Evolutionary conservation across 352 stramenopile genomes (phyloP).

Genomic region (Phytophthora sp.): DNA sequence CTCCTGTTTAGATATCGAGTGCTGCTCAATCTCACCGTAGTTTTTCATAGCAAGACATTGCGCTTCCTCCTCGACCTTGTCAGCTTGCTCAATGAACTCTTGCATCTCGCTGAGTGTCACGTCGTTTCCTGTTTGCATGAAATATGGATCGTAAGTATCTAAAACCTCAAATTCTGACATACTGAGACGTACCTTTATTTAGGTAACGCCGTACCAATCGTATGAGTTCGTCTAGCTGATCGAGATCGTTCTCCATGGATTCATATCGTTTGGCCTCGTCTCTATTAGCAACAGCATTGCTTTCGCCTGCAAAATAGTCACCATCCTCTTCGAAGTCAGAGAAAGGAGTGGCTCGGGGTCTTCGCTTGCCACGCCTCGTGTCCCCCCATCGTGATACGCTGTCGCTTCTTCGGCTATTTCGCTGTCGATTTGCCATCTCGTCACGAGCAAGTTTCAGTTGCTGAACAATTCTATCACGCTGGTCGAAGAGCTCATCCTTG

Average conservation of each 20-base stretch:
- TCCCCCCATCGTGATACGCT: not conserved
- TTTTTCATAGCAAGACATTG: conserved; percentile 64
- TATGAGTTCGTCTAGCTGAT: conserved; percentile 59
- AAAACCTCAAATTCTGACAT: not conserved
- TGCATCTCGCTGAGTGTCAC: conserved; percentile 53
- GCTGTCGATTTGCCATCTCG: conserved; percentile 33
- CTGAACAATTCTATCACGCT: conserved; percentile 49
- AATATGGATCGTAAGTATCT: not conserved
- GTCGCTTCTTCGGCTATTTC: conserved; percentile 3
- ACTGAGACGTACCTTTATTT: conserved; percentile 42
- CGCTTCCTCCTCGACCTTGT: conserved; percentile 46
- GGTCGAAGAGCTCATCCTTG: conserved; percentile 57
- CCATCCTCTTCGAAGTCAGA: conserved; percentile 18
- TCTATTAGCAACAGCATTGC: not conserved
- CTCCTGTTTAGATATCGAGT: not conserved
- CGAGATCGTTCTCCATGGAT: conserved; percentile 59
- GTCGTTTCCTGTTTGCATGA: conserved; percentile 34
- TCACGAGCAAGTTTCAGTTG: conserved; percentile 40
- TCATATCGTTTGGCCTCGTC: conserved; percentile 43
- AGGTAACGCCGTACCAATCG: conserved; percentile 46
- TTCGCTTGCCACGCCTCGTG: conserved; percentile 2
- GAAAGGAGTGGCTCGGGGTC: conserved; percentile 9
- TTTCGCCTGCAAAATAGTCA: conserved; percentile 18
- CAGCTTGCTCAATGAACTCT: conserved; percentile 43
- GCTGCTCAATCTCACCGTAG: conserved; percentile 32